Conservation (phyloP, 2,329 filamentous ascomycete genomes). For the Periconia sp. region DNA sequence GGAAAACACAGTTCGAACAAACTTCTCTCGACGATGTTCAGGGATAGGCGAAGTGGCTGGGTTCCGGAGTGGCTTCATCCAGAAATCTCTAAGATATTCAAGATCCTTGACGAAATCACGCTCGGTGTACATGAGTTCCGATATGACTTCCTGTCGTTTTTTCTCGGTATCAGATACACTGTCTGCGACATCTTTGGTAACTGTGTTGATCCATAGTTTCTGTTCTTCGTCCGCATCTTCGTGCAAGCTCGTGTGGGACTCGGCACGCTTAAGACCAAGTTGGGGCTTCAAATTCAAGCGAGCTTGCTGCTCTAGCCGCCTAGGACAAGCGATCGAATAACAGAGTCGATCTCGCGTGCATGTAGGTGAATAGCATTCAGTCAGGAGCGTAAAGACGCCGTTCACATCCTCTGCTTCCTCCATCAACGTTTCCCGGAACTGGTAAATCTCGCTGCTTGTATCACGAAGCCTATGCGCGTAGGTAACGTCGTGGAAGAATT, state of each 20-base stretch:
- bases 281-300: constrained; percentile 91
- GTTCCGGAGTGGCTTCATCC: constrained; percentile 86
- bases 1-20: constrained; percentile 91
- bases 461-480: constrained; percentile 96
- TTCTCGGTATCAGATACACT: constrained; percentile 88
- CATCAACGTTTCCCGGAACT: constrained; percentile 90
- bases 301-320: constrained; percentile 91
- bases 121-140: constrained; percentile 97
- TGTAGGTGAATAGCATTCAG: constrained; percentile 96
- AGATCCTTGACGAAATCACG: constrained; percentile 98
- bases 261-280: constrained; percentile 75
- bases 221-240: constrained; percentile 93
- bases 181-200: constrained; percentile 91
- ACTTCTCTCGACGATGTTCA: constrained; percentile 80
- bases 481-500: constrained; percentile 98
- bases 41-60: constrained; percentile 78
- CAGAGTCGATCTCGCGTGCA: constrained; percentile 94
- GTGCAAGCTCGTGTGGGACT: constrained; percentile 72
- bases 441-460: constrained; percentile 92
- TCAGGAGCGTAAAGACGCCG: constrained; percentile 92
- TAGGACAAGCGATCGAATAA: constrained; percentile 96
- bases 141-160: constrained; percentile 97
- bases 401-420: constrained; percentile 86
- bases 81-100: constrained; percentile 96
- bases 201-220: constrained; percentile 99